Evolutionary conservation across 345 rosid genomes (phyloP).

Genomic region (Pelargonium nanum): DNA sequence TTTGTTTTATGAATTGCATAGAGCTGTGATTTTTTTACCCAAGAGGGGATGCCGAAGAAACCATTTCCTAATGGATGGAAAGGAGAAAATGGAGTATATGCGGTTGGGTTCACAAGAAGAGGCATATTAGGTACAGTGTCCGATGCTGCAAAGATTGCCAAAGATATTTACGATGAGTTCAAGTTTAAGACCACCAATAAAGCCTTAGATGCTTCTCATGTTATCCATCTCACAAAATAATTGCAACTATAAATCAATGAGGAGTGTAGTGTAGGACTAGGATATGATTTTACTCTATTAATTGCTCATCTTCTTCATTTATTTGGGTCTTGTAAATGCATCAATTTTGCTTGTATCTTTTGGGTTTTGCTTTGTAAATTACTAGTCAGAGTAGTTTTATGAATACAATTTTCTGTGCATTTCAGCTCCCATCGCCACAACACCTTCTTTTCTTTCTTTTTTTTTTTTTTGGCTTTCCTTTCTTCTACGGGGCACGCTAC

Average conservation of each 20-base stretch:
- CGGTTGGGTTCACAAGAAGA: slow-evolving; percentile 80
- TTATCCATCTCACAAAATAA: neutral
- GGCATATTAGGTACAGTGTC: slow-evolving; percentile 67
- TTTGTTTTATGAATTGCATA: slow-evolving; percentile 8
- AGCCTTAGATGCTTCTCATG: neutral
- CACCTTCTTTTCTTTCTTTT: too few relatives aligned
- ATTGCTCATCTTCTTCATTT: neutral
- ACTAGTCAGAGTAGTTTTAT: too few relatives aligned
- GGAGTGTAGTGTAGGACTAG: too few relatives aligned
- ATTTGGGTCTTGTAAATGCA: neutral
- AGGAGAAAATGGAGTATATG: slow-evolving; percentile 61
- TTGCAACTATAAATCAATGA: neutral
- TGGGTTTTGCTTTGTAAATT: neutral
- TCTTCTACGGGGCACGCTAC: too few relatives aligned
- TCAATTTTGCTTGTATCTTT: neutral
- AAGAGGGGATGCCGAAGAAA: slow-evolving; percentile 74
- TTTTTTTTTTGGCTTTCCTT: too few relatives aligned
- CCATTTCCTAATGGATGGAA: slow-evolving; percentile 82
- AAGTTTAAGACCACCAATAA: slow-evolving; percentile 9
- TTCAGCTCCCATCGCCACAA: too few relatives aligned
- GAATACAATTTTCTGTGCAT: too few relatives aligned
- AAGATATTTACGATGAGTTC: slow-evolving; percentile 52
- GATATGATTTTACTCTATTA: too few relatives aligned
- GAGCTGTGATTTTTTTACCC: slow-evolving; percentile 60
- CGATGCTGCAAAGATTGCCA: slow-evolving; percentile 67